Conservation (phyloP, 2,329 filamentous ascomycete genomes). For the Botrytis paeoniae region DNA sequence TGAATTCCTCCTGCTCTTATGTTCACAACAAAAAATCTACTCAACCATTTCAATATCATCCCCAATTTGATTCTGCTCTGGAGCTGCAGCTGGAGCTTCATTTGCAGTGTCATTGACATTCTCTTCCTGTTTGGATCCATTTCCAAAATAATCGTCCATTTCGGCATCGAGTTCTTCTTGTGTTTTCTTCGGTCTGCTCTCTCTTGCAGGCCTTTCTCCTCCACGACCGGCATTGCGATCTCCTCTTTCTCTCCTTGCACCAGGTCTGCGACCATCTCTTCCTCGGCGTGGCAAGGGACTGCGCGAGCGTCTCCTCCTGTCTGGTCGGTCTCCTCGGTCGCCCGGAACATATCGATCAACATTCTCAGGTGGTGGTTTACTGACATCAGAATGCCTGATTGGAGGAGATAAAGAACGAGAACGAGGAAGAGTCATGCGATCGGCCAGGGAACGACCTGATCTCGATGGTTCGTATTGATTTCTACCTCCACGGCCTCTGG, state of each 20-base stretch:
- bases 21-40: slow-evolving; percentile 16
- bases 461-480: slow-evolving; percentile 58
- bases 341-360: slow-evolving; percentile 39
- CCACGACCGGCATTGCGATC: slow-evolving; percentile 44
- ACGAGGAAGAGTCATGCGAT: slow-evolving; percentile 56
- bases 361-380: slow-evolving; percentile 36
- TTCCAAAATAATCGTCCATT: slow-evolving; percentile 87
- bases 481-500: slow-evolving; percentile 41
- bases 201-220: slow-evolving; percentile 45
- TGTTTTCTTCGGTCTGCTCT: slow-evolving; percentile 69
- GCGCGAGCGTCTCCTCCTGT: slow-evolving; percentile 46
- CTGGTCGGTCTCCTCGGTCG: slow-evolving; percentile 28
- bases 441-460: slow-evolving; percentile 55
- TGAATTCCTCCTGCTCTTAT: neutral
- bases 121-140: slow-evolving; percentile 40
- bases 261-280: slow-evolving; percentile 52
- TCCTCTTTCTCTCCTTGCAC: slow-evolving; percentile 39
- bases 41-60: slow-evolving; percentile 69
- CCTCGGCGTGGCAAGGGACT: slow-evolving; percentile 55
- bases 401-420: slow-evolving; percentile 60
- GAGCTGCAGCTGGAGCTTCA: slow-evolving; percentile 31
- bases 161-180: slow-evolving; percentile 92
- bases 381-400: slow-evolving; percentile 39
- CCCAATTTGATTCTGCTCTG: slow-evolving; percentile 37
- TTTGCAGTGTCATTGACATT: slow-evolving; percentile 35